These are phyloP conservation scores for Strobilomyces dryophilus DNA, from an alignment of 768 basidiomycete species.

Conservation along the genomic window DNA sequence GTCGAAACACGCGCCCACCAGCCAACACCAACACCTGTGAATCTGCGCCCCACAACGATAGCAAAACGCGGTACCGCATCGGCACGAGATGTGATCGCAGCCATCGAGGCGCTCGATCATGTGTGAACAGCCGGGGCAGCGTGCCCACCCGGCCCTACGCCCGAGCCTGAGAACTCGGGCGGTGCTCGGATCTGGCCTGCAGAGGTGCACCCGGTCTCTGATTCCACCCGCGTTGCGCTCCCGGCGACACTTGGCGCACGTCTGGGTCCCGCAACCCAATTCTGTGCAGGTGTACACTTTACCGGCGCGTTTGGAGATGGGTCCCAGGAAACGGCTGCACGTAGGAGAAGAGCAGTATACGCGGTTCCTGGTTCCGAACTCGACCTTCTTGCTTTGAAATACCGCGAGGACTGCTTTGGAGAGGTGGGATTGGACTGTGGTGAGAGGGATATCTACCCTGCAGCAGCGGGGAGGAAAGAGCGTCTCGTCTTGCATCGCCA, in stretches of 20 bases:
- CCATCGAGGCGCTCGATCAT: neutral
- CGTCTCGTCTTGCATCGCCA: conserved; percentile 34
- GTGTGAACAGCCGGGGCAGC: neutral
- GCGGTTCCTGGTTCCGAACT: neutral
- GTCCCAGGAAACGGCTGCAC: neutral
- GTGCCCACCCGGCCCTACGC: neutral
- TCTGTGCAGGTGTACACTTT: neutral
- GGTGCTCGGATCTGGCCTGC: neutral
- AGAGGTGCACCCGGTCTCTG: neutral
- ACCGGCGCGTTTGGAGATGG: neutral
- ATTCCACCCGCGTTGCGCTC: neutral
- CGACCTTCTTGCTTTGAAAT: neutral
- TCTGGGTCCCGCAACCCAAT: neutral
- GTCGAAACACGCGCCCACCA: too few species aligned
- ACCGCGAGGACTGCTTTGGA: neutral
- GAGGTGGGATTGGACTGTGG: conserved; percentile 12
- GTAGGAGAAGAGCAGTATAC: neutral
- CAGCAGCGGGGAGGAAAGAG: conserved; percentile 42
- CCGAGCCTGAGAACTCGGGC: neutral
- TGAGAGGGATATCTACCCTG: conserved; percentile 27
- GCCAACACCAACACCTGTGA: too few species aligned
- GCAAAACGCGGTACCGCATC: conserved; percentile 38
- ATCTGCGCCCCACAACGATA: conserved; percentile 42
- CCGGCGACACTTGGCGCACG: neutral
- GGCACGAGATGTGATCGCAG: conserved; percentile 35